Evolutionary conservation across 306 rosid genomes (phyloP).

Genomic region (Fragaria vesca): DNA sequence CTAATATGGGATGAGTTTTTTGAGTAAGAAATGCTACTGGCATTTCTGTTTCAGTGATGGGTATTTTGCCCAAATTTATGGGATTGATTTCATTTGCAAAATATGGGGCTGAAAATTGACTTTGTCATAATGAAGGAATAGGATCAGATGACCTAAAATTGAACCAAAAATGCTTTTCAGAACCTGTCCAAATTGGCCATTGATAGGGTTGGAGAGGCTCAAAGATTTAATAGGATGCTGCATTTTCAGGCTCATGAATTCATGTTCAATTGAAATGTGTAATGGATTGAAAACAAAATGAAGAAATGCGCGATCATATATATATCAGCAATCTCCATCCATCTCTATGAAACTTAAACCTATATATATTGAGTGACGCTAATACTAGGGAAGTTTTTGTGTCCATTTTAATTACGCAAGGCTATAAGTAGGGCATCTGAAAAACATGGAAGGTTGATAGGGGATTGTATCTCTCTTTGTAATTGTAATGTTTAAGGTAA

Average conservation of each 20-base stretch:
- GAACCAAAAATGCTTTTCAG: neutral
- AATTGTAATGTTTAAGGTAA: neutral
- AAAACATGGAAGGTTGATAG: neutral
- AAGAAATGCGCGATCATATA: neutral
- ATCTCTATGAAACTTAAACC: neutral
- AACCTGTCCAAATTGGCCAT: neutral
- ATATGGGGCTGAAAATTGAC: neutral
- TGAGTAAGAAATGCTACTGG: neutral
- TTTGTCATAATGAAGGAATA: neutral
- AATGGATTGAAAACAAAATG: neutral
- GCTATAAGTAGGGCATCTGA: neutral
- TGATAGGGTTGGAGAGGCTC: neutral
- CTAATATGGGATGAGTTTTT: slow-evolving; percentile 2
- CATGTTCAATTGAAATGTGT: neutral
- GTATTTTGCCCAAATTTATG: neutral
- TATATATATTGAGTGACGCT: neutral
- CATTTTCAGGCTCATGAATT: neutral
- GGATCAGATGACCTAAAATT: slow-evolving; percentile 1
- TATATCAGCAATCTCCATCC: neutral
- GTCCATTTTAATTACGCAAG: neutral
- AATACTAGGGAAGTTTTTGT: neutral
- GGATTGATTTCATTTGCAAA: neutral
- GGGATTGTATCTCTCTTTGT: neutral
- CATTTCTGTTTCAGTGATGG: neutral
- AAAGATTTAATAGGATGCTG: neutral